These are phyloP conservation scores for Lipomyces spencermartinsiae DNA, from an alignment of 805 yeast genomes.

Conservation along the genomic window DNA sequence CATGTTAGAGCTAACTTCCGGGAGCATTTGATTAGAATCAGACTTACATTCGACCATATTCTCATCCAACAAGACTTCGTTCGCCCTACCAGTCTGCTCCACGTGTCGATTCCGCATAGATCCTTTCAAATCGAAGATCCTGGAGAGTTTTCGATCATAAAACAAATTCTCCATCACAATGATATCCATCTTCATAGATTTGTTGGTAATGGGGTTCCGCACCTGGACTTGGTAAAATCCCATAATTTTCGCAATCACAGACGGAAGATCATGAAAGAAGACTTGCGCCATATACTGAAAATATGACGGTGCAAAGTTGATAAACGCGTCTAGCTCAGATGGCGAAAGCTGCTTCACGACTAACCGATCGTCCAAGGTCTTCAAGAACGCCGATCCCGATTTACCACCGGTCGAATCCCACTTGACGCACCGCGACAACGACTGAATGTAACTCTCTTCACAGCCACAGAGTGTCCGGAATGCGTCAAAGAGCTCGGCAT, in stretches of 20 bases:
- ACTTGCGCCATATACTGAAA: conserved; percentile 96
- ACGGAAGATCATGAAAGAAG: conserved; percentile 90
- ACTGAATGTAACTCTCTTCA: conserved; percentile 77
- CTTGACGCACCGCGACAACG: conserved; percentile 88
- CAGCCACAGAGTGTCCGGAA: conserved; percentile 83
- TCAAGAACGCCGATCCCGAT: conserved; percentile 91
- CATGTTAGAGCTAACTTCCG: neutral
- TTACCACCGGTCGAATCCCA: conserved; percentile 98
- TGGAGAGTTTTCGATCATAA: conserved; percentile 76
- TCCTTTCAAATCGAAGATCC: conserved; percentile 95
- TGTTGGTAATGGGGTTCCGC: conserved; percentile 76
- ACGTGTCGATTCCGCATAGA: conserved; percentile 98
- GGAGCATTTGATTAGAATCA: neutral
- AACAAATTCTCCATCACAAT: conserved; percentile 95
- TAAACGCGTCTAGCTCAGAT: conserved; percentile 89
- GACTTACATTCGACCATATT: conserved; percentile 85
- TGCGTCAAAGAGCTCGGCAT: conserved; percentile 96
- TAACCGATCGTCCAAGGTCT: conserved; percentile 87
- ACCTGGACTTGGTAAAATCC: conserved; percentile 96
- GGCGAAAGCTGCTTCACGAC: conserved; percentile 88
- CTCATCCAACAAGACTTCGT: conserved; percentile 93
- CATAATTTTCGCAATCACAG: conserved; percentile 91
- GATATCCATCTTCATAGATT: conserved; percentile 83
- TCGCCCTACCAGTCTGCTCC: conserved; percentile 92
- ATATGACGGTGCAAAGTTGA: conserved; percentile 94